Base-by-base conservation (phyloP, 1,284 basidiomycete species). In the Ceratobasidium sp. region DNA sequence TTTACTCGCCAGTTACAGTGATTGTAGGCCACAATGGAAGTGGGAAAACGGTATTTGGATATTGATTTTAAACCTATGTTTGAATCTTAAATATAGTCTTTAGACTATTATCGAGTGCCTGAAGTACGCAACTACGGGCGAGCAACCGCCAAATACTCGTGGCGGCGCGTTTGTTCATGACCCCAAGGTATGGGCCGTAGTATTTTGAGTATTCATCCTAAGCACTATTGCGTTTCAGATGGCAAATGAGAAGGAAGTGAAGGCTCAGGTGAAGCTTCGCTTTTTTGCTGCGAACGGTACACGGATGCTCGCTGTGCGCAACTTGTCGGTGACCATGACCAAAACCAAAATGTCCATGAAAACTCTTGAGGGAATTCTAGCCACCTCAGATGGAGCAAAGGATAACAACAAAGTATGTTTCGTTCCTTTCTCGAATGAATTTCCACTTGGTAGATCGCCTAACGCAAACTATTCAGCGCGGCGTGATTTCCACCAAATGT, bases 1-100 rank as follows among this genome's bases (percentile, higher is more conserved):
- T 99, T 86, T 98, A 96, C 86, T 92, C 92, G 17, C 98, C 98
- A 1, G 93, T 99, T 75, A 99, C 98, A 0, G 97, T 99, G 82
- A 99, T 99, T 80, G 97, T 99, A 8, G 98, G 98, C 5, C 95
- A 97, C 86, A 99, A 99, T 85, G 98, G 98, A 17, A 97, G 94
- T 80, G 98, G 98, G 67, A 99, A 99, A 87, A 99, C 98, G 23
- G 89, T 89, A 68, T 82, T 85, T 79, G 2, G 17, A 26, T 56
- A 39, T 5, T 53, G 39, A 13, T 17, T 35, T 53, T 51, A 28
- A 58, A 45, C 58, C 26, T 1, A 20, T 31, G 10, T 33, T 60
- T 39, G 6, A 53, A 28, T 23, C 23, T 13, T 51, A 64, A 67
- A 49, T 53, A 35, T 28, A 53, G 31, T 64, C 13, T 35, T 11